Evolutionary conservation across 371 early-diverging fungal species (phyloP).

Genomic region (Antonospora locustae): DNA sequence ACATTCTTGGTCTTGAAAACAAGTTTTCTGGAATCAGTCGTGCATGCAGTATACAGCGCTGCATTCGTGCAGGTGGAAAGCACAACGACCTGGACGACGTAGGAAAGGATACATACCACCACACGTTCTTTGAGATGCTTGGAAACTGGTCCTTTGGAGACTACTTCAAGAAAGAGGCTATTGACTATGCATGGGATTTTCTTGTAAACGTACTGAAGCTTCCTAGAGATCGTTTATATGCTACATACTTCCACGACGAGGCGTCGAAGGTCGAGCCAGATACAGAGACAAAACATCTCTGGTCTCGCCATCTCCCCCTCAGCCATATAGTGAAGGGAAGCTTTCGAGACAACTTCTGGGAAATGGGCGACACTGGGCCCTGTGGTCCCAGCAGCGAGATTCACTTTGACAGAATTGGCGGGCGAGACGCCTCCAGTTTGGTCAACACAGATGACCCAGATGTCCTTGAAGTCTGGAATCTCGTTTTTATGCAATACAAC

Average conservation of each 20-base stretch:
- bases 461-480: slow-evolving; percentile 97
- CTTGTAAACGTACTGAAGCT: slow-evolving; percentile 73
- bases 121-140: slow-evolving; percentile 99
- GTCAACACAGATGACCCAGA: slow-evolving; percentile 97
- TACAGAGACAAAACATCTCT: slow-evolving; percentile 73
- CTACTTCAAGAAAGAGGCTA: slow-evolving; percentile 91
- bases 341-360: slow-evolving; percentile 97
- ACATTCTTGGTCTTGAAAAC: slow-evolving; percentile 83
- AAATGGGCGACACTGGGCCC: slow-evolving; percentile 98
- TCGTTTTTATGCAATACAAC: slow-evolving; percentile 98
- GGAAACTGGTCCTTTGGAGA: slow-evolving; percentile 99
- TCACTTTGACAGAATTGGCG: slow-evolving; percentile 86
- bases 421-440: slow-evolving; percentile 71
- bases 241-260: slow-evolving; percentile 91
- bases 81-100: slow-evolving; percentile 99
- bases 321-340: slow-evolving; percentile 71
- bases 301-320: slow-evolving; percentile 71
- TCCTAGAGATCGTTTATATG: slow-evolving; percentile 74
- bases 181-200: slow-evolving; percentile 77
- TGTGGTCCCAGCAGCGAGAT: slow-evolving; percentile 98
- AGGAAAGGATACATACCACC: slow-evolving; percentile 97
- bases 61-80: slow-evolving; percentile 96
- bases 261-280: slow-evolving; percentile 69
- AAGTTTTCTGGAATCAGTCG: slow-evolving; percentile 71
- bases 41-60: slow-evolving; percentile 88